Evolutionary conservation across 2,329 filamentous ascomycete genomes (phyloP).

Genomic region (Neofusicoccum kwambonambiense): DNA sequence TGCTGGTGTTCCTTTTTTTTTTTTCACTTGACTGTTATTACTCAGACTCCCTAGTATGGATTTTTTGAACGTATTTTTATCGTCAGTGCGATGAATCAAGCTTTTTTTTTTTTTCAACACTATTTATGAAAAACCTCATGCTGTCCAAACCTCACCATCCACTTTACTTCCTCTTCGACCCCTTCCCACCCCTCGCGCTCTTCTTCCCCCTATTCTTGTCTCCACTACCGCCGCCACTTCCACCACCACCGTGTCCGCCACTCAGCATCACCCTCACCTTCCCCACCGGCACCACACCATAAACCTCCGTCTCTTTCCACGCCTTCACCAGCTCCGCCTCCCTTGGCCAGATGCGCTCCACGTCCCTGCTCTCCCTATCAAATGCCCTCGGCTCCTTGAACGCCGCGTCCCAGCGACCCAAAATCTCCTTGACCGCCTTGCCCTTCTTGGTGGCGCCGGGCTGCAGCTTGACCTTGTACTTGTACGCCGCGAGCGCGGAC

Average conservation of each 20-base stretch:
- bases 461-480: constrained; percentile 95
- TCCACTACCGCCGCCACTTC: constrained; percentile 28
- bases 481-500: constrained; percentile 66
- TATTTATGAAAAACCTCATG: too few relatives aligned
- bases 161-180: constrained; percentile 31
- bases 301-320: constrained; percentile 77
- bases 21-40: too few relatives aligned
- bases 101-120: too few relatives aligned
- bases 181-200: constrained; percentile 29
- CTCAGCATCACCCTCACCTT: constrained; percentile 78
- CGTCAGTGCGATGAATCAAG: too few relatives aligned
- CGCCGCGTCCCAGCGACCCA: constrained; percentile 75
- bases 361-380: constrained; percentile 49
- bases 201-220: constrained; percentile 25
- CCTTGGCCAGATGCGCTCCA: constrained; percentile 77
- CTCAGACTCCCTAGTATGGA: too few relatives aligned
- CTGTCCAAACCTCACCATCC: too few relatives aligned
- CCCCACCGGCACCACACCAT: constrained; percentile 76
- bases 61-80: too few relatives aligned
- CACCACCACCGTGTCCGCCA: constrained; percentile 23
- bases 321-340: constrained; percentile 83
- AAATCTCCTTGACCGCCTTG: constrained; percentile 86
- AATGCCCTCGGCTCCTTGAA: constrained; percentile 49
- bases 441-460: constrained; percentile 89
- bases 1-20: too few relatives aligned